Conservation (phyloP, 805 yeast species). For the Cyberlindnera maclurae region DNA sequence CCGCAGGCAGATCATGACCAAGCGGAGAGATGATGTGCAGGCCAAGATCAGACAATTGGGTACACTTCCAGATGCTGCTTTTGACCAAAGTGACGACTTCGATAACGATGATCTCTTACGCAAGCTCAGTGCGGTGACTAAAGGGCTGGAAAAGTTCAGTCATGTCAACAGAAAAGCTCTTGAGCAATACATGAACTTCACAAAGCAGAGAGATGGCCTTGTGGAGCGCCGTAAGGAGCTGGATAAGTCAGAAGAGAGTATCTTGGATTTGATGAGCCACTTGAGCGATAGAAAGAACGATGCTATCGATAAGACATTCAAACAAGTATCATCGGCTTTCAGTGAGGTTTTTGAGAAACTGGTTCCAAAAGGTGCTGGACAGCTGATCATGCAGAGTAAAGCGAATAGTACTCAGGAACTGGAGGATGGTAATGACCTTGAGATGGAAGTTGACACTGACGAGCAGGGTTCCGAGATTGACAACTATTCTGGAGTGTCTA, state of each 20-base stretch:
- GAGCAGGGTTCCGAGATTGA: constrained; percentile 28
- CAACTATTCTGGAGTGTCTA: constrained; percentile 73
- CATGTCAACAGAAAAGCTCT: constrained; percentile 87
- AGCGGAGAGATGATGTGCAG: constrained; percentile 65
- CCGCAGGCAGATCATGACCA: constrained; percentile 49
- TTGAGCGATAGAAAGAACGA: constrained; percentile 74
- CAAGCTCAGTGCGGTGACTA: constrained; percentile 47
- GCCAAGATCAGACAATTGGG: constrained; percentile 76
- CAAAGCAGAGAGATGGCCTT: constrained; percentile 64
- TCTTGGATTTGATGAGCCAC: constrained; percentile 60
- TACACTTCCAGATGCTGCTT: constrained; percentile 83
- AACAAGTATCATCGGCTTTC: constrained; percentile 68
- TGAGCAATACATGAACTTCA: constrained; percentile 72
- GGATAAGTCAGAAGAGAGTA: constrained; percentile 61
- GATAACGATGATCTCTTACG: constrained; percentile 45
- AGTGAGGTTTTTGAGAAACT: constrained; percentile 66
- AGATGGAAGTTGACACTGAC: constrained; percentile 17
- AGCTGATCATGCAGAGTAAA: constrained; percentile 48
- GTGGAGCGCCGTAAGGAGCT: constrained; percentile 60
- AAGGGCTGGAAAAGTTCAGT: constrained; percentile 51
- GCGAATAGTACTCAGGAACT: constrained; percentile 9
- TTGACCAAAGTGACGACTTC: constrained; percentile 26
- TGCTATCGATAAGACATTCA: constrained; percentile 75
- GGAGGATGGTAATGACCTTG: constrained; percentile 20
- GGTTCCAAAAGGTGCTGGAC: constrained; percentile 80